A percentile compares a stretch with the other conserved stretches of the same genome.
Evolutionary conservation across 2,329 filamentous ascomycete species (phyloP).

Genomic region (Colletotrichum magnum): DNA sequence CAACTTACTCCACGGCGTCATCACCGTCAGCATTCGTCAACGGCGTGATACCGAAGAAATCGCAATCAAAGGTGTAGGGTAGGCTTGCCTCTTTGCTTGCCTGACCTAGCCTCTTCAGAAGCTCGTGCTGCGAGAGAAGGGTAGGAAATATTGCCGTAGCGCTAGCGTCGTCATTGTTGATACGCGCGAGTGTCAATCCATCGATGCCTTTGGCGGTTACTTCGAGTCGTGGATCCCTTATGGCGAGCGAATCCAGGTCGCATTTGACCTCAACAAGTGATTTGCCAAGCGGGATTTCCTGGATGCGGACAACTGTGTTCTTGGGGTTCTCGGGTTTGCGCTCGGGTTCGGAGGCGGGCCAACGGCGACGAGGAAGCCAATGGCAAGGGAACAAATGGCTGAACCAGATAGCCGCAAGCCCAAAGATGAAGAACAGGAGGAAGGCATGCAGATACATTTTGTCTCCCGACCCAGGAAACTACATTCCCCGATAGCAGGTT

Average conservation of each 20-base stretch:
- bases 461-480: no score
- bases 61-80: conserved; percentile 36
- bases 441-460: no score
- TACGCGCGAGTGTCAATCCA: neutral
- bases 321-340: no score
- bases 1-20: conserved; percentile 44
- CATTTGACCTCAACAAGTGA: neutral
- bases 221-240: neutral
- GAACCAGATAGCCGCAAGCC: no score
- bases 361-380: no score
- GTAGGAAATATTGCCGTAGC: neutral
- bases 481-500: no score
- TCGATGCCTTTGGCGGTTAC: neutral
- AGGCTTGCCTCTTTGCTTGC: neutral
- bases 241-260: neutral
- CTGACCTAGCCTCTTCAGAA: neutral
- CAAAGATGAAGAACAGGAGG: no score
- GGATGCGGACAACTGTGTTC: neutral
- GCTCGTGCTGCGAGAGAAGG: neutral
- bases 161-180: neutral
- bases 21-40: conserved; percentile 41
- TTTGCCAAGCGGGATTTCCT: neutral
- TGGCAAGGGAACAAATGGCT: no score
- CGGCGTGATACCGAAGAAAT: conserved; percentile 46
- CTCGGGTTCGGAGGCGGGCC: no score